Evolutionary conservation across 805 yeast species (phyloP), one percentile per base, ranked within the genome.

Genomic region (Yarrowia osloensis): DNA sequence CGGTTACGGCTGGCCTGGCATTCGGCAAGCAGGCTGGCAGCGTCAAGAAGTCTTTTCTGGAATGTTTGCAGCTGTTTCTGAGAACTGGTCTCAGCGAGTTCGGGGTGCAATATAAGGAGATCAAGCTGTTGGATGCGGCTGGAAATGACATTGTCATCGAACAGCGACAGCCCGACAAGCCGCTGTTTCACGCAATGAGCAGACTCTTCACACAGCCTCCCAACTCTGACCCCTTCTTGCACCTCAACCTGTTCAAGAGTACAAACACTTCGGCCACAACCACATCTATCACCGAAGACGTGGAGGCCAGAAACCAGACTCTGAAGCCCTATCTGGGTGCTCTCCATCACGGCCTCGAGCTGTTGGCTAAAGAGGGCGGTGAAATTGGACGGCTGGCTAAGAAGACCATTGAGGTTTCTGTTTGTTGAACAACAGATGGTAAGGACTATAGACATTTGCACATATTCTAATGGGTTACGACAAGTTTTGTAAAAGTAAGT

Each of bases 311-410:
- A 72, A 74, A 84, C 33, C 81, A 81, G 62, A 78, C 87, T 0
- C 76, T 89, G 67, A 73, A 86, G 67, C 80, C 84, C 28, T 88
- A 86, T 72, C 72, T 77, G 50, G 75, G 76, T 1, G 84, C 84
- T 12, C 78, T 90, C 61, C 67, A 72, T 22, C 81, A 78, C 55
- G 88, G 90, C 40, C 78, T 88, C 24, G 78, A 77, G 0, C 79
- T 79, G 44, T 72, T 85, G 35, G 75, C 85, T 11, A 85, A 85
- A 71, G 95, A 89, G 70, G 96, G 91, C 13, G 93, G 93, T 1
- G 90, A 87, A 57, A 78, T 83, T 21, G 92, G 92, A 2, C 82
- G 86, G 69, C 82, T 74, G 15, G 81, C 84, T 1, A 62, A 59
- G 19, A 67, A 50, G 46, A 57, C 63, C 28, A 40, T 57, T 4